Base-by-base conservation (phyloP, 2,329 filamentous ascomycete species). In the Tolypocladium nubicola region DNA sequence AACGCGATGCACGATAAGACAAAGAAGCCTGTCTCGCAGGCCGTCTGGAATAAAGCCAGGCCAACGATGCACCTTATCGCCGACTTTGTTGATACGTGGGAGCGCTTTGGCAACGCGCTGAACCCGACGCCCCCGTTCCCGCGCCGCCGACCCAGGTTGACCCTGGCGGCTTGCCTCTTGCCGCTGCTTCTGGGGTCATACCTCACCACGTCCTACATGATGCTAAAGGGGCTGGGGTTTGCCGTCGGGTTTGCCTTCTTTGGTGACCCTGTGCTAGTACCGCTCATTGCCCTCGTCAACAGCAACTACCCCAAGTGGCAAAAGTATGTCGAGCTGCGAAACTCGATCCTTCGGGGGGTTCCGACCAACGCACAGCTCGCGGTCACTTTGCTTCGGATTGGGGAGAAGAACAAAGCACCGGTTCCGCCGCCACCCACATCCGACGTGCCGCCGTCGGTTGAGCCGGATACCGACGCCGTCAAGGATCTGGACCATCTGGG, bases 331-430 rank as follows among this genome's bases (percentile, higher is more conserved):
- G 85, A 91, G 64, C 72, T 90, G 13, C 80, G 87, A 59, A 90
- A 90, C 63, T 90, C 87, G 0, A 68, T 94, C 1, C 81, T 96
- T 54, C 89, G 88, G 66, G 89, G 89, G 2, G 85, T 94, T 0
- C 90, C 90, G 1, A 96, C 90, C 1, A 94, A 95, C 67, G 89
- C 89, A 4, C 90, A 96, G 66, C 81, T 95, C 21, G 85, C 89
- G 0, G 75, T 95, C 35, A 95, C 90, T 0, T 78, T 95, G 1
- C 82, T 95, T 13, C 87, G 90, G 6, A 84, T 93, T 37, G 90
- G 89, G 45, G 90, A 95, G 71, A 83, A 82, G 13, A 92, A 92
- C 71, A 88, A 88, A 62, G 86, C 88, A 0, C 90, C 90, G 0
- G 71, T 95, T 0, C 89, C 89, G 0, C 85, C 81, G 0, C 79